Conservation (phyloP, 495 filamentous ascomycete species). For the Daldinia childiae region DNA sequence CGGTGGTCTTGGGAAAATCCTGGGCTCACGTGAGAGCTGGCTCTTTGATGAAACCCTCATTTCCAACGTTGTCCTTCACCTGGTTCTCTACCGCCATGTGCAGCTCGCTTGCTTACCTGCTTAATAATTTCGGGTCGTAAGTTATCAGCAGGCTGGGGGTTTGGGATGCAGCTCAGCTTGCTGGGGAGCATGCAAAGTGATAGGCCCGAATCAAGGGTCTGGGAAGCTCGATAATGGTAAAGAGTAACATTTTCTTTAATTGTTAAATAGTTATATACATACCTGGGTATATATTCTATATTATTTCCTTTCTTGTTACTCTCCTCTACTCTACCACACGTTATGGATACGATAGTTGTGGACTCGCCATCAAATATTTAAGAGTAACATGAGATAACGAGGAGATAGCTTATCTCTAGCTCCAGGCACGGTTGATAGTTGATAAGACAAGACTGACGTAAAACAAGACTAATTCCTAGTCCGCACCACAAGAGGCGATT, state of each 20-base stretch:
- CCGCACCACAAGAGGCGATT: constrained; percentile 6
- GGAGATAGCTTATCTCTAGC: constrained; percentile 2
- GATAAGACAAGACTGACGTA: constrained; percentile 20
- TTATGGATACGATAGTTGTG: not conserved
- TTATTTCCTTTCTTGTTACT: not conserved
- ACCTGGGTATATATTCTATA: not conserved
- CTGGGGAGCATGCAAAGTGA: not conserved
- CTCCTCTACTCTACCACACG: not conserved
- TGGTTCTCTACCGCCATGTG: not conserved
- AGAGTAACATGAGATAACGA: not conserved
- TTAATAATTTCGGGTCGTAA: constrained; percentile 21
- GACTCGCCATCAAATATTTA: not conserved
- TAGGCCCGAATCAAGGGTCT: not conserved
- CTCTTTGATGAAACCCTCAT: not conserved
- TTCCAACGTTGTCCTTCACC: not conserved
- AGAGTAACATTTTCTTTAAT: not conserved
- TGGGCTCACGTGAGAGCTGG: not conserved
- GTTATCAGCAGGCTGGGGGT: constrained; percentile 23
- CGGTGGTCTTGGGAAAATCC: not conserved
- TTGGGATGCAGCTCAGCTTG: constrained; percentile 1
- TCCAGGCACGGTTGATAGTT: constrained; percentile 9
- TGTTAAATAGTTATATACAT: not conserved
- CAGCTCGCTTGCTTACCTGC: constrained; percentile 3
- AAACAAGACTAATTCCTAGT: constrained; percentile 13
- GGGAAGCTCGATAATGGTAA: not conserved